These are phyloP conservation scores for Trichoderma lentiforme DNA, from an alignment of 2,329 filamentous ascomycete genomes.

Conservation along the genomic window DNA sequence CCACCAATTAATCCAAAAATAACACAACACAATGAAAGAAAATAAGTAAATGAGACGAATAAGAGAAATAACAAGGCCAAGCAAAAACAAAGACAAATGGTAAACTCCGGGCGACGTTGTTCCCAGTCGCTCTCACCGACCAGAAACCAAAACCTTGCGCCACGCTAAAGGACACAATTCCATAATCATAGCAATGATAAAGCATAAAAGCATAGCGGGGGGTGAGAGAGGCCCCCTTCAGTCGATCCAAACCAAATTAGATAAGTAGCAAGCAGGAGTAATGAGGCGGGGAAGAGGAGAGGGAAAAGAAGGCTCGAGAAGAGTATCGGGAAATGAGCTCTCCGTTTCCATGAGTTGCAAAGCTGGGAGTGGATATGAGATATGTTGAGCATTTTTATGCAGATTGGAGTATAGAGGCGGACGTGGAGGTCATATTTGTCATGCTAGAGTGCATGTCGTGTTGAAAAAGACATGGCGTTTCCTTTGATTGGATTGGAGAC, in stretches of 20 bases:
- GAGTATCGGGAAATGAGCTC: background rate
- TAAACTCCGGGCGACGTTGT: conserved; percentile 23
- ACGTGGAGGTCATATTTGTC: background rate
- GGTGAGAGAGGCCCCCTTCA: background rate
- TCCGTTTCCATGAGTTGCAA: background rate
- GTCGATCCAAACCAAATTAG: background rate
- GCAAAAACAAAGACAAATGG: background rate
- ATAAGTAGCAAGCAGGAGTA: conserved; percentile 12
- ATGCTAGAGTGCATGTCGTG: background rate
- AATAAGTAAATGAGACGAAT: background rate
- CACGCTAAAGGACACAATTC: conserved; percentile 23
- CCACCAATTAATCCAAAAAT: background rate
- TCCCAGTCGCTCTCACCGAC: conserved; percentile 40
- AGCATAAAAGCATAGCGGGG: background rate
- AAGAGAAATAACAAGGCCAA: background rate
- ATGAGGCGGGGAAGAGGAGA: background rate
- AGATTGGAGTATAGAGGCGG: background rate
- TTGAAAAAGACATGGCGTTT: conserved; percentile 10
- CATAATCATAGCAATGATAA: background rate
- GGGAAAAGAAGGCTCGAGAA: background rate
- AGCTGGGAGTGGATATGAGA: background rate
- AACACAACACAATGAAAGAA: background rate
- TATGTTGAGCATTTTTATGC: background rate
- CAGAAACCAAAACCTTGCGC: conserved; percentile 31
- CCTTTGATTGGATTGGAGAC: background rate